Conservation (phyloP, 257 asterid species). For the Cordia subcordata region DNA sequence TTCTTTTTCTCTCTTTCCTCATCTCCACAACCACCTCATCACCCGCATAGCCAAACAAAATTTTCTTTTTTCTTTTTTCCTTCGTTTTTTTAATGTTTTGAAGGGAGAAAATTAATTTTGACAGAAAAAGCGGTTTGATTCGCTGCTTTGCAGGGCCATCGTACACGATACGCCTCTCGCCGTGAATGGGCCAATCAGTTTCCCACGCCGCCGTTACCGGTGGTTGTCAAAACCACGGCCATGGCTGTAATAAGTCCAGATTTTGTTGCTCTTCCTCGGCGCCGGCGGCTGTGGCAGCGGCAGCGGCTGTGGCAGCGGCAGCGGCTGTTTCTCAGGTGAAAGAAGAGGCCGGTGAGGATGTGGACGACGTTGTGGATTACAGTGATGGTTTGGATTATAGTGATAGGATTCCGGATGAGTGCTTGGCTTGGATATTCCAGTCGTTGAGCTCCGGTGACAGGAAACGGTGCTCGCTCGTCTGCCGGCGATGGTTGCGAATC, state of each 20-base stretch:
- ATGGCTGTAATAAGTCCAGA: constrained; percentile 15
- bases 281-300: constrained; percentile 15
- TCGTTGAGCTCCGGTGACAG: constrained; percentile 67
- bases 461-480: constrained; percentile 61
- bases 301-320: constrained; percentile 7
- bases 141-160: constrained; percentile 9
- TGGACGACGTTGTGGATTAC: constrained; percentile 12
- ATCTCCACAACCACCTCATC: neutral
- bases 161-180: constrained; percentile 7
- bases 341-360: neutral
- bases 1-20: neutral
- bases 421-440: constrained; percentile 63
- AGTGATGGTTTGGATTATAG: constrained; percentile 29
- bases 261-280: constrained; percentile 24
- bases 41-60: neutral
- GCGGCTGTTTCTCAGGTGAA: neutral
- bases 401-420: constrained; percentile 65
- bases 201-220: constrained; percentile 38
- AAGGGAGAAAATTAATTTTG: no score
- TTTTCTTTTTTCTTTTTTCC: neutral
- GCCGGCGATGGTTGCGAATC: constrained; percentile 74
- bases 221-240: constrained; percentile 11
- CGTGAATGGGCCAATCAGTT: constrained; percentile 68
- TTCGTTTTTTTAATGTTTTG: no score
- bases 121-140: no score